phyloP scores from a whole-genome alignment of 352 stramenopile species.

The Phytophthora citricola region DNA sequence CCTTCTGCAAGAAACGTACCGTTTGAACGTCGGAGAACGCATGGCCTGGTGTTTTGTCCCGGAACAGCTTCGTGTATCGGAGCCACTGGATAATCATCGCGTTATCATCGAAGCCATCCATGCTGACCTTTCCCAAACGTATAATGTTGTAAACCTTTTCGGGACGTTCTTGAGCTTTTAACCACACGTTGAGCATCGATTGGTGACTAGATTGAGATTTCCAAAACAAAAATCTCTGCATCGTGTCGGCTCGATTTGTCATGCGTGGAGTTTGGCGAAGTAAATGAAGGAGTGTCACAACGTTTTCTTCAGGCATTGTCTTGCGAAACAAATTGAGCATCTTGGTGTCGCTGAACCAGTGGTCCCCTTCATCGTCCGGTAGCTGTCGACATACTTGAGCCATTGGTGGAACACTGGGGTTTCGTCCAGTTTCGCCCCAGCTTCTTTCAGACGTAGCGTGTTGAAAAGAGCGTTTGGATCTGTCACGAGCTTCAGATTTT shows the following conservation, averaged over 20 bases:
- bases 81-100: background rate
- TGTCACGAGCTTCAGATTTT: background rate
- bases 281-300: conserved; percentile 1
- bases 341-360: background rate
- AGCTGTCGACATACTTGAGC: background rate
- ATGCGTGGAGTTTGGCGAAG: background rate
- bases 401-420: background rate
- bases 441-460: background rate
- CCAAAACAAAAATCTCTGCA: background rate
- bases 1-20: background rate
- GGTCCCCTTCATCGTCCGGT: background rate
- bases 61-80: background rate
- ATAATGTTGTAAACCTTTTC: background rate
- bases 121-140: background rate
- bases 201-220: background rate
- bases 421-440: background rate
- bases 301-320: background rate
- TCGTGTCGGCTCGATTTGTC: background rate
- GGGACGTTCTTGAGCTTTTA: background rate
- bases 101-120: background rate
- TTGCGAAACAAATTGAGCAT: background rate
- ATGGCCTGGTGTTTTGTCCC: background rate
- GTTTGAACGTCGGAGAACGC: background rate
- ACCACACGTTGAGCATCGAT: background rate
- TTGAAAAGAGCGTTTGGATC: background rate